Conservation (phyloP, 2,329 filamentous ascomycete genomes). For the Penicillium sp. region DNA sequence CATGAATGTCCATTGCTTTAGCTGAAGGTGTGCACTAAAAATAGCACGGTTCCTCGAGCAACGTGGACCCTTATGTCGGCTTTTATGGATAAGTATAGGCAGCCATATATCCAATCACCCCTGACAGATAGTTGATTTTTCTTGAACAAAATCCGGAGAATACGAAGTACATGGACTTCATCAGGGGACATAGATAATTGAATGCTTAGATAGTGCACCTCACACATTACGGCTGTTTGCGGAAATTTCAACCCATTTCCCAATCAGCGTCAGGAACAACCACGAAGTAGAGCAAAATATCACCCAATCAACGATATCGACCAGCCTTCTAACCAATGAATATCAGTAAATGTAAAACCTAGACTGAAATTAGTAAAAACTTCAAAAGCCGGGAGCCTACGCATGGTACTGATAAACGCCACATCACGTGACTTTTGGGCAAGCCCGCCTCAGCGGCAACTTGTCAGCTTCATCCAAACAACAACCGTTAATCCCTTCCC, state of each 20-base stretch:
- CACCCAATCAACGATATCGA: neutral
- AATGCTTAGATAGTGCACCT: neutral
- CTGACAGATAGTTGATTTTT: neutral
- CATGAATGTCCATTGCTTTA: neutral
- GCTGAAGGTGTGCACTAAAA: neutral
- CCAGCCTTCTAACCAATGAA: neutral
- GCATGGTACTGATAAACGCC: slow-evolving; percentile 19
- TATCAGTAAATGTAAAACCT: neutral
- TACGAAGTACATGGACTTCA: neutral
- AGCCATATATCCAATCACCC: neutral
- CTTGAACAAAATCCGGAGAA: neutral
- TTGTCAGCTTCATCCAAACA: slow-evolving; percentile 22
- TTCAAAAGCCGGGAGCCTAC: neutral
- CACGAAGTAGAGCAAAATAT: neutral
- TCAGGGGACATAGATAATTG: neutral
- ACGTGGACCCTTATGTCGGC: neutral
- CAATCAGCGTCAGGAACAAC: too few relatives aligned
- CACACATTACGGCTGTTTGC: slow-evolving; percentile 1
- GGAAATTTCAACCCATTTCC: neutral
- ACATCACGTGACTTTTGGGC: slow-evolving; percentile 23
- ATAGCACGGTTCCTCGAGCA: slow-evolving; percentile 8
- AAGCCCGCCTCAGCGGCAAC: slow-evolving; percentile 23
- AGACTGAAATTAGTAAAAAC: neutral
- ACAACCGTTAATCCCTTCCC: slow-evolving; percentile 3
- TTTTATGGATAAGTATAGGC: neutral